A percentile compares a stretch with the other conserved stretches of the same genome.
phyloP scores from a whole-genome alignment of 2,329 filamentous ascomycete genomes.

The Tolypocladium ovalisporum region DNA sequence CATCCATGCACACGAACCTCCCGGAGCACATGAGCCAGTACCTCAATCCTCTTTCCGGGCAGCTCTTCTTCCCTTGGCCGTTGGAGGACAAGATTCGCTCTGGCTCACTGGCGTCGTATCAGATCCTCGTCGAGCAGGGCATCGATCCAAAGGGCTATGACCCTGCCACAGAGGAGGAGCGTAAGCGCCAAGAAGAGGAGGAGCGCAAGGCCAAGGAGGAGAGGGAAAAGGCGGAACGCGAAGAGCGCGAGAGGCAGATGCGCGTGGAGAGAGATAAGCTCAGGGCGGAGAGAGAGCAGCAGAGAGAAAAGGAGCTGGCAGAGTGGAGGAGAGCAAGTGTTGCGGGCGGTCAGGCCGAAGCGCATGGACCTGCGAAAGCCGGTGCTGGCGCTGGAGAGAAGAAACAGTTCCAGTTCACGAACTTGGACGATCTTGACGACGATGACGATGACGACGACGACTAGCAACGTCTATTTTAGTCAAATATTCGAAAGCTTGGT shows the following conservation, averaged over 20 bases:
- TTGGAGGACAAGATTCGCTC: conserved; percentile 55
- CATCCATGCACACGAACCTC: conserved; percentile 27
- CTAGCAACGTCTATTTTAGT: no score
- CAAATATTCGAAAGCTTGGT: neutral
- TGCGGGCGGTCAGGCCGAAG: conserved; percentile 12
- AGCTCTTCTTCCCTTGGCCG: conserved; percentile 69
- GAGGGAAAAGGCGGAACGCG: conserved; percentile 31
- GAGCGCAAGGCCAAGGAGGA: conserved; percentile 35
- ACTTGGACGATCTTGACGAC: conserved; percentile 41
- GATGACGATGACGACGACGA: conserved; percentile 24
- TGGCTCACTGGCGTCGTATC: conserved; percentile 55
- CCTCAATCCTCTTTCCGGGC: conserved; percentile 44
- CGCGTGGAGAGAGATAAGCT: conserved; percentile 27
- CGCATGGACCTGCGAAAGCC: conserved; percentile 13
- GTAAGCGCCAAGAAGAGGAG: conserved; percentile 39
- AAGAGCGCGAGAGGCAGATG: conserved; percentile 31
- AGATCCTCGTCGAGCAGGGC: conserved; percentile 50
- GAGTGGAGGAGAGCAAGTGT: conserved; percentile 29
- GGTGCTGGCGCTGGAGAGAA: conserved; percentile 22
- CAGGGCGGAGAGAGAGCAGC: conserved; percentile 30
- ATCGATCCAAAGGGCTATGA: conserved; percentile 51
- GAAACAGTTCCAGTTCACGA: conserved; percentile 47
- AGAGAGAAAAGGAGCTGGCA: conserved; percentile 29
- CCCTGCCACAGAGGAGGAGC: conserved; percentile 42
- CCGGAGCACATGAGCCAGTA: conserved; percentile 37